Evolutionary conservation across 202 grass and related monocot genomes (phyloP), one percentile per base, ranked within the genome.

Genomic region (Elaeis oleifera): DNA sequence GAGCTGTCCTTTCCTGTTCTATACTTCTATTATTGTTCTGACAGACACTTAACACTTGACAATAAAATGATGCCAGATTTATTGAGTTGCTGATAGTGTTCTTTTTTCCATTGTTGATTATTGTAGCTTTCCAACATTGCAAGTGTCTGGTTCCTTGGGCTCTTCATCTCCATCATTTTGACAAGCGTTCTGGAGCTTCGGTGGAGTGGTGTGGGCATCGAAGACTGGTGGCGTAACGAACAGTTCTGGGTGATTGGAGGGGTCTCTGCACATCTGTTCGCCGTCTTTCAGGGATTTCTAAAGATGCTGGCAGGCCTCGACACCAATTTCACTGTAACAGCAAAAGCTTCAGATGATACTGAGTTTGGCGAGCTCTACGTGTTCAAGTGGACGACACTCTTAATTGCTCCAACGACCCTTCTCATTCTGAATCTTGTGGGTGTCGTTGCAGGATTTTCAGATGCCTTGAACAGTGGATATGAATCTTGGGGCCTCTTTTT

Each of bases 241-340:
- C 94, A 99, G 58, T 99, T 99, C 74, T 99, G 94, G 88, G 88
- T 94, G 68, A 99, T 99, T 1, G 94, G 94, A 11, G 88, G 94
- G 23, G 78, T 99, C 16, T 99, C 94, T 1, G 94, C 94, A 0
- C 94, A 99, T 29, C 88, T 99, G 48, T 99, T 99, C 27, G 94
- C 94, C 0, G 94, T 99, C 68, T 99, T 99, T 77, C 94, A 99
- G 72, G 88, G 94, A 28, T 82, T 99, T 69, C 80, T 99, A 23
- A 99, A 99, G 81, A 92, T 99, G 85, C 14, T 89, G 0, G 85
- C 89, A 5, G 88, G 94, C 50, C 77, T 99, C 18, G 94, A 99
- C 69, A 99, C 94, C 72, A 99, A 99, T 80, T 99, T 94, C 71
- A 99, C 94, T 1, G 94, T 99, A 28, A 99, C 94, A 3, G 59